phyloP scores from a whole-genome alignment of 768 basidiomycete genomes.

The Postia placenta region DNA sequence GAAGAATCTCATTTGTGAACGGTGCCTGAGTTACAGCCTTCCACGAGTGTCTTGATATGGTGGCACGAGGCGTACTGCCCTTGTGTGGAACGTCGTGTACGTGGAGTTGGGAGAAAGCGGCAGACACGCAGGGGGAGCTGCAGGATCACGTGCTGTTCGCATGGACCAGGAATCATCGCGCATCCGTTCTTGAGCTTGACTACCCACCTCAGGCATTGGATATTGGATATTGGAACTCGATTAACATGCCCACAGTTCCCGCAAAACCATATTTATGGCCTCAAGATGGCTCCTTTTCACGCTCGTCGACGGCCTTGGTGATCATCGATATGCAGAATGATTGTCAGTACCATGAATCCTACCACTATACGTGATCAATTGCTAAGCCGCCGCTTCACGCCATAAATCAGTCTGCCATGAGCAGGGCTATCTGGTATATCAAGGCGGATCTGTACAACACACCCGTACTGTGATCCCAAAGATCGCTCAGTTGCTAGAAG shows the following conservation, averaged over 20 bases:
- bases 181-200: too few relatives aligned
- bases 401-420: not conserved
- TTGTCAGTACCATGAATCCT: not conserved
- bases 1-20: not conserved
- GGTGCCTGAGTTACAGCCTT: not conserved
- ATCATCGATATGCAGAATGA: slow-evolving; percentile 6
- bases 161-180: too few relatives aligned
- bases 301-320: not conserved
- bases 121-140: too few relatives aligned
- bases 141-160: too few relatives aligned
- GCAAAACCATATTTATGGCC: slow-evolving; percentile 1
- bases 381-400: not conserved
- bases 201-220: not conserved
- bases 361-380: not conserved
- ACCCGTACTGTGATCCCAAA: slow-evolving; percentile 1
- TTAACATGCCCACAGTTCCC: not conserved
- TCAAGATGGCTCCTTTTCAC: not conserved
- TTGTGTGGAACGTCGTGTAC: too few relatives aligned
- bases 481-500: not conserved
- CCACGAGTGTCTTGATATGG: not conserved
- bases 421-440: not conserved
- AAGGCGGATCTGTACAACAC: not conserved
- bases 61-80: too few relatives aligned
- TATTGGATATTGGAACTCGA: not conserved
- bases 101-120: too few relatives aligned